Evolutionary conservation across 2,329 filamentous ascomycete genomes (phyloP).

Genomic region (Cercospora sp.): DNA sequence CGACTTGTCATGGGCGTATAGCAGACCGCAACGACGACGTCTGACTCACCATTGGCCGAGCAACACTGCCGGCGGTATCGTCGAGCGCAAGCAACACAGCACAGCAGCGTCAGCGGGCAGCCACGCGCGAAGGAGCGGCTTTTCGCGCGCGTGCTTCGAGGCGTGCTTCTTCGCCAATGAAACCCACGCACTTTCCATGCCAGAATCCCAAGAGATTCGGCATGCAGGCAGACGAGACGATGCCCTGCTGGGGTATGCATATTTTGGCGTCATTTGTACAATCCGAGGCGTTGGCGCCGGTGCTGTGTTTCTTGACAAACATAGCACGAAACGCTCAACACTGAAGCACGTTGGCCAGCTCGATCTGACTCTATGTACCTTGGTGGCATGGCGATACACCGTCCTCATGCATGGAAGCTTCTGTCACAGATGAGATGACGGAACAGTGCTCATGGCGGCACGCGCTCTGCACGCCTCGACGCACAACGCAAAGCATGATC

Average conservation of each 20-base stretch:
- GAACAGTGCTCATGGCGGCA: not conserved
- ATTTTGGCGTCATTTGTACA: not conserved
- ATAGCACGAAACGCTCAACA: not conserved
- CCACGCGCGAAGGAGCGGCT: not conserved
- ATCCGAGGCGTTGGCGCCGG: constrained; percentile 1
- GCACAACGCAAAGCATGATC: constrained; percentile 7
- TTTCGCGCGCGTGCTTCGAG: not conserved
- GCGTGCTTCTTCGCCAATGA: constrained; percentile 9
- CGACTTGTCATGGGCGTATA: constrained; percentile 1
- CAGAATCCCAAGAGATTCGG: constrained; percentile 9
- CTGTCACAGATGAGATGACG: not conserved
- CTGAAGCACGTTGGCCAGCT: constrained; percentile 1
- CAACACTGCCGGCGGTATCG: not conserved
- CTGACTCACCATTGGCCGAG: constrained; percentile 9
- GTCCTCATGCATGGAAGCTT: constrained; percentile 19
- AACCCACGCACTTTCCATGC: not conserved
- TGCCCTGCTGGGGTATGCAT: constrained; percentile 5
- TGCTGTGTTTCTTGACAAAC: not conserved
- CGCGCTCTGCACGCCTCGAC: not conserved
- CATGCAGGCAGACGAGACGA: constrained; percentile 16
- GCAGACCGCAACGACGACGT: constrained; percentile 7
- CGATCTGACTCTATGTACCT: not conserved
- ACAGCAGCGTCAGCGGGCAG: constrained; percentile 2
- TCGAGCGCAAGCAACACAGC: not conserved
- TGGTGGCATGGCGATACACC: not conserved